Base-by-base conservation (phyloP, 1,284 basidiomycete species). In the Amylostereum chailletii region DNA sequence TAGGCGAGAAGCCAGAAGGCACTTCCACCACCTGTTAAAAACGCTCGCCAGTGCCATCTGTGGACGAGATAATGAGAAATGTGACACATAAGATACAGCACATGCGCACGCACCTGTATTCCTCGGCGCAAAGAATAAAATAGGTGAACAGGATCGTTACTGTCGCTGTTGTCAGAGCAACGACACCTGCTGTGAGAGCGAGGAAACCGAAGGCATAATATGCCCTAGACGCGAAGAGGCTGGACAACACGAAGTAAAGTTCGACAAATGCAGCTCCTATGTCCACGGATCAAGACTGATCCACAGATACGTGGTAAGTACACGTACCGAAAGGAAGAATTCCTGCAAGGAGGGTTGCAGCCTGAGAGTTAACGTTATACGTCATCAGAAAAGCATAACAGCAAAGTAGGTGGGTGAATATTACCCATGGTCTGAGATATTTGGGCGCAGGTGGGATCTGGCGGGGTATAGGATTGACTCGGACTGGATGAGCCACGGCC, bases 121-220 rank as follows among this genome's bases (percentile, higher is more conserved):
- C 94, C 66, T 98, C 95, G 7, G 92, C 88, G 57, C 94, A 98
- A 10, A 99, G 78, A 51, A 86, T 76, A 66, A 97, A 97, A 71
- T 99, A 96, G 1, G 84, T 86, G 67, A 94, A 91, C 6, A 96
- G 75, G 55, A 95, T 89, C 2, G 90, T 84, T 34, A 94, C 89
- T 0, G 92, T 94, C 2, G 90, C 94, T 0, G 91, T 90, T 2
- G 93, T 96, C 41, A 96, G 68, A 27, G 79, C 79, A 36, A 96
- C 90, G 41, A 97, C 83, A 37, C 78, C 71, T 43, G 90, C 90
- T 0, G 94, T 96, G 47, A 98, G 71, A 33, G 93, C 88, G 42
- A 98, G 71, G 74, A 98, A 98, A 36, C 95, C 95, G 62, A 95
- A 96, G 10, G 94, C 94, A 62, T 95, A 96, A 70, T 94, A 94